phyloP scores from a whole-genome alignment of 768 basidiomycete genomes.

The Suillus hirtellus region DNA sequence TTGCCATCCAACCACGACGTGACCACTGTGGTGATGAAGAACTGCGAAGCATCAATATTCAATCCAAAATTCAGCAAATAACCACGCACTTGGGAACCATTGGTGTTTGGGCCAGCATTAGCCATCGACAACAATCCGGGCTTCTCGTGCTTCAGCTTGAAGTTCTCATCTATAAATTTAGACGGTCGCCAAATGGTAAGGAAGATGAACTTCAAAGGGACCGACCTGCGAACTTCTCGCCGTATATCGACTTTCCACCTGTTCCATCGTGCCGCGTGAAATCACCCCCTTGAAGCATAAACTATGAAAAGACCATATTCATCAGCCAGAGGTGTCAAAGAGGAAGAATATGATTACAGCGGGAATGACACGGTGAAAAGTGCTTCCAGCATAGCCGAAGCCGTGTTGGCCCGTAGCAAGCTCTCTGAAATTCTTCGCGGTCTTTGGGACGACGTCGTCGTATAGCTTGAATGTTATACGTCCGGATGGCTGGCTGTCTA shows the following conservation, averaged over 20 bases:
- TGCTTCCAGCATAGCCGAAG: conserved; percentile 69
- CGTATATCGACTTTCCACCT: conserved; percentile 86
- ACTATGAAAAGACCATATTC: conserved; percentile 35
- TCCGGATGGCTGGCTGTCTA: conserved; percentile 60
- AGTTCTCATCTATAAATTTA: conserved; percentile 61
- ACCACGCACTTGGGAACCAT: conserved; percentile 67
- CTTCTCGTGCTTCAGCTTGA: conserved; percentile 59
- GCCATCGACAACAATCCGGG: conserved; percentile 82
- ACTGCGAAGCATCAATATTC: conserved; percentile 37
- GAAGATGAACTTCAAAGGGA: not conserved
- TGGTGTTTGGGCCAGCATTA: conserved; percentile 80
- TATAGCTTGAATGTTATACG: conserved; percentile 83
- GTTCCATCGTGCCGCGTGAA: conserved; percentile 77
- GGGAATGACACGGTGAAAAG: conserved; percentile 77
- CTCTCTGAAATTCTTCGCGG: conserved; percentile 79
- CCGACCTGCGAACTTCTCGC: conserved; percentile 27
- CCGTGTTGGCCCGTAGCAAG: conserved; percentile 67
- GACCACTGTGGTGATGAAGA: conserved; percentile 74
- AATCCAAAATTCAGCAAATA: not conserved
- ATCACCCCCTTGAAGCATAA: conserved; percentile 90
- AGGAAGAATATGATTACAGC: conserved; percentile 34
- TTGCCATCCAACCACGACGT: conserved; percentile 60
- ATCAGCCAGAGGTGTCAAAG: not conserved
- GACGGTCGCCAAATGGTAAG: not conserved
- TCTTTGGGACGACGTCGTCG: conserved; percentile 82